Conservation (phyloP, 768 basidiomycete species). For the Auricularia sp. region DNA sequence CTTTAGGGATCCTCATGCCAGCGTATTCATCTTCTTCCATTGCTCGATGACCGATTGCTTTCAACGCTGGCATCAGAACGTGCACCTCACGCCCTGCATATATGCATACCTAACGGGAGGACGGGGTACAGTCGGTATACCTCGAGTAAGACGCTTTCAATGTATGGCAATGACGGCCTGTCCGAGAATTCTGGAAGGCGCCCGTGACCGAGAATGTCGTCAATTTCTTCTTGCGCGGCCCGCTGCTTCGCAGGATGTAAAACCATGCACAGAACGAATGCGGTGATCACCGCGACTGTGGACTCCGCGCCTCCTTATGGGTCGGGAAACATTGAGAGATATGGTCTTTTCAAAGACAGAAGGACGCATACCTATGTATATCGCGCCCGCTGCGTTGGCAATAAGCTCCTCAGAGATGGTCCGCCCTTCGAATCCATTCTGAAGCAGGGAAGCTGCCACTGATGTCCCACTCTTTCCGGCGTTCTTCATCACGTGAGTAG, state of each 20-base stretch:
- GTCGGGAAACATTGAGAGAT: neutral
- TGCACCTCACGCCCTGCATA: neutral
- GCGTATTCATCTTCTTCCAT: conserved; percentile 17
- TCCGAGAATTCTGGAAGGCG: conserved; percentile 8
- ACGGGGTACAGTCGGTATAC: conserved; percentile 9
- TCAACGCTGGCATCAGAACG: neutral
- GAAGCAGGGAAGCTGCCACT: too few relatives aligned
- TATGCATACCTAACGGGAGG: conserved; percentile 5
- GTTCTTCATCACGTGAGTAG: too few relatives aligned
- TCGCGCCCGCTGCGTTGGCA: neutral
- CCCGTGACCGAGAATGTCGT: conserved; percentile 4
- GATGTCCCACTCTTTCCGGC: too few relatives aligned
- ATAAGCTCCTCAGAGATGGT: neutral
- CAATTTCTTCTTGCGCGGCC: conserved; percentile 12
- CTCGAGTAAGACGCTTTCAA: conserved; percentile 10
- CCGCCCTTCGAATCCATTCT: too few relatives aligned
- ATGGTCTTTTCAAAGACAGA: neutral
- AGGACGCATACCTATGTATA: neutral
- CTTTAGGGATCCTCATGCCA: conserved; percentile 21
- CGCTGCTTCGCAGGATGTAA: conserved; percentile 7
- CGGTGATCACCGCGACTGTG: neutral
- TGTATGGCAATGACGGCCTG: conserved; percentile 10
- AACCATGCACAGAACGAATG: neutral
- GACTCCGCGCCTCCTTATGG: neutral
- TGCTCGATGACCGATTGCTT: conserved; percentile 13